Base-by-base conservation (phyloP, 2,329 filamentous ascomycete species). In the Neopestalotiopsis sp. region DNA sequence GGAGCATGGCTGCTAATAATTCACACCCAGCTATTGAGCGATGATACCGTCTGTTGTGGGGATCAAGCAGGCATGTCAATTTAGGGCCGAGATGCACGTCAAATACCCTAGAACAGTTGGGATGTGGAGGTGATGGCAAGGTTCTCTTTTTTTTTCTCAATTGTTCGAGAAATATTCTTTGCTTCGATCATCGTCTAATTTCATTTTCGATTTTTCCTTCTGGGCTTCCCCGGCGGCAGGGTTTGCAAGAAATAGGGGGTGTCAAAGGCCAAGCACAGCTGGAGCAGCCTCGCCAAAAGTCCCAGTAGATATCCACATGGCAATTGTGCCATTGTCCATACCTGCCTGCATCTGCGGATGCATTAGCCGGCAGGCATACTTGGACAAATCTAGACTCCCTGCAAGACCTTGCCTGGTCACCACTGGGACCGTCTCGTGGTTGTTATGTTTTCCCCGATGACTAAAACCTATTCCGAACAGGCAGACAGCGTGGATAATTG, bases 261-360 rank as follows among this genome's bases (percentile, higher is more conserved):
- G 57, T 4, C 10, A 59, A 24, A 30, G 17, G 24, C 57, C 12
- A 28, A 59, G 57, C 24, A 10, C 24, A 59, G 57, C 62, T 40
- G 30, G 57, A 10, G 24, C 24, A 59, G 57, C 62, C 62, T 52
- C 62, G 13, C 62, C 62, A 63, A 42, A 42, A 65, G 62, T 65
- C 42, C 32, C 42, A 24, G 20, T 63, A 42, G 60, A 32, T 38
- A 34, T 24, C 28, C 30, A 42, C 60, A 63, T 63, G 60, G 30
- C 60, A 42, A 24, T 34, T 60, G 13, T 34, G 14, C 24, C 24
- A 28, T 28, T 28, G 38, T 32, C 60, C 20, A 63, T 38, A 30
- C 57, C 32, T 38, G 32, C 28, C 13, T 38, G n/a, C 24, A 28
- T 28, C 24, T 28, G 52, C 52, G n/a, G 32, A 60, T 34, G 13